A percentile compares a stretch with the other conserved stretches of the same genome.
Evolutionary conservation across 176 grass and related monocot genomes (phyloP).

Genomic region (Zizania latifolia): DNA sequence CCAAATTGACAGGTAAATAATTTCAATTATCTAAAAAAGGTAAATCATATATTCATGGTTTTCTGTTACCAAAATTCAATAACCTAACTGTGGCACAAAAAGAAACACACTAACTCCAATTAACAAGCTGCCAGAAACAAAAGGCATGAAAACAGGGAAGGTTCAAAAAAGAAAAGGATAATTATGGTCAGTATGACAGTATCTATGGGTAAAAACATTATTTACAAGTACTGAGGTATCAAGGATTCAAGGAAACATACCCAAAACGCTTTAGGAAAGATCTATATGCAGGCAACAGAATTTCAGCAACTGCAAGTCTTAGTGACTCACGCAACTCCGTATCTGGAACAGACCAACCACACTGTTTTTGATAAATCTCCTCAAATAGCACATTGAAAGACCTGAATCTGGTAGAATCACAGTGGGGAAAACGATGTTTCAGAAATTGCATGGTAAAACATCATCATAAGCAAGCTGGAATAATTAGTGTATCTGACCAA

Average conservation of each 20-base stretch:
- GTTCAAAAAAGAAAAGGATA: too few relatives aligned
- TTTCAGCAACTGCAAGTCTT: conserved; percentile 58
- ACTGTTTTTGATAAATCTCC: conserved; percentile 55
- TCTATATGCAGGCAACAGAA: conserved; percentile 75
- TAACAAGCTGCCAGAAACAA: neutral
- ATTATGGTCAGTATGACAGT: neutral
- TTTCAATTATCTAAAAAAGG: too few relatives aligned
- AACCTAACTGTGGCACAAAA: neutral
- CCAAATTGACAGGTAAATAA: neutral
- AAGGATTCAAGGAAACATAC: conserved; percentile 32
- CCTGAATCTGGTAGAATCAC: conserved; percentile 68
- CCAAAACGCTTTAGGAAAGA: conserved; percentile 53
- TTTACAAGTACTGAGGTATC: too few relatives aligned
- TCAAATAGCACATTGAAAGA: conserved; percentile 59
- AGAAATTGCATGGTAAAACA: conserved; percentile 16
- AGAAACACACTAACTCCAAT: neutral
- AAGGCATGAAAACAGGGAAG: neutral
- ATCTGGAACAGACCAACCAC: conserved; percentile 63
- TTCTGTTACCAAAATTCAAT: neutral
- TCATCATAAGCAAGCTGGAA: conserved; percentile 1
- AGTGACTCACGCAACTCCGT: conserved; percentile 48
- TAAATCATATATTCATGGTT: neutral
- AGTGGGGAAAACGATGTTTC: neutral
- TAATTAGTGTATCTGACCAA: neutral
- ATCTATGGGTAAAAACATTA: neutral